Percentiles rank a stretch among this genome's conserved stretches.
These are phyloP conservation scores for Blepharisma japonicum DNA, from an alignment of 73 alveolate species.

Conservation along the genomic window DNA sequence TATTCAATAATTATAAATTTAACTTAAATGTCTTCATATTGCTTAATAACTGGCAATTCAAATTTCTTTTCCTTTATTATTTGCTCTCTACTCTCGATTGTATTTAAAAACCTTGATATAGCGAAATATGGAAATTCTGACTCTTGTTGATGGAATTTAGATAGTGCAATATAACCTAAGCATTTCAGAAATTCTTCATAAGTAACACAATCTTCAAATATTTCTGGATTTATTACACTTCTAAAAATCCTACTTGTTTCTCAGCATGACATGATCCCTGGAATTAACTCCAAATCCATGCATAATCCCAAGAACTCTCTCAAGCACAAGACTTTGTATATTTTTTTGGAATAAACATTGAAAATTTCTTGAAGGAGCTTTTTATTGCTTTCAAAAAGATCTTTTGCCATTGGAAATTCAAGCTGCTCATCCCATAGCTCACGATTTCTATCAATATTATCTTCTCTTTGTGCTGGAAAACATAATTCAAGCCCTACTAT, in stretches of 20 bases:
- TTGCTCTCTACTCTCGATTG: too few species aligned
- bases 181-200: too few species aligned
- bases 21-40: too few species aligned
- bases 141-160: too few species aligned
- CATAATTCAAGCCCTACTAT: neutral
- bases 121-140: too few species aligned
- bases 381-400: neutral
- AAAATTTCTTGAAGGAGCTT: neutral
- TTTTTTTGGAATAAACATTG: neutral
- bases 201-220: too few species aligned
- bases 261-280: neutral
- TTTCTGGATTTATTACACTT: slow-evolving; percentile 8
- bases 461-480: neutral
- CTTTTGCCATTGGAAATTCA: neutral
- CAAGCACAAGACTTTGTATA: neutral
- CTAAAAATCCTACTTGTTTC: slow-evolving; percentile 13
- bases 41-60: too few species aligned
- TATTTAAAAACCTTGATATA: too few species aligned
- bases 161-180: too few species aligned
- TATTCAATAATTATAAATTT: too few species aligned
- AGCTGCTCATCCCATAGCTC: neutral
- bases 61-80: too few species aligned
- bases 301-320: neutral
- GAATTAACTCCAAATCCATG: neutral
- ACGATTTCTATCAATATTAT: slow-evolving; percentile 8